Evolutionary conservation across 306 rosid species (phyloP).

Genomic region (Dicorynia guianensis): DNA sequence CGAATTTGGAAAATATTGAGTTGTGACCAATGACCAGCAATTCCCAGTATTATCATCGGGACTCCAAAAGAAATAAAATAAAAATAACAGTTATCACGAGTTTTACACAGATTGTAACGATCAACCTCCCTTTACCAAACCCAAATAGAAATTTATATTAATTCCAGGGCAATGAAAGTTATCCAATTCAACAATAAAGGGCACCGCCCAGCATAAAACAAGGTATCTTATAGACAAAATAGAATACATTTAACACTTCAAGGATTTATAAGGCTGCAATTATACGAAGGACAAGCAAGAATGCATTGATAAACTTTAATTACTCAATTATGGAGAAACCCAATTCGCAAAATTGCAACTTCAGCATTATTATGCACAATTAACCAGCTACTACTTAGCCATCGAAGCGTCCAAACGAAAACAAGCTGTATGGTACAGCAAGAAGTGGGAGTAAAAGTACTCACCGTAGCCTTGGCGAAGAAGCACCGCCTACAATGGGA

Average conservation of each 20-base stretch:
- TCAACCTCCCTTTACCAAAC: neutral
- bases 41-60: neutral
- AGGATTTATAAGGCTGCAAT: neutral
- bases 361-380: neutral
- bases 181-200: slow-evolving; percentile 17
- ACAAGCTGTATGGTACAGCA: neutral
- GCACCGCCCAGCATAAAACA: neutral
- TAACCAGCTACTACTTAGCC: neutral
- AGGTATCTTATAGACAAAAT: neutral
- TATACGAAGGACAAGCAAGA: slow-evolving; percentile 1
- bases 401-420: neutral
- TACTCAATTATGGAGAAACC: slow-evolving; percentile 3
- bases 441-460: slow-evolving; percentile 9
- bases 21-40: neutral
- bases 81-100: neutral
- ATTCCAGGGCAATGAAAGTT: neutral
- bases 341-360: slow-evolving; percentile 40
- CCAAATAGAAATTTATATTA: too few relatives aligned
- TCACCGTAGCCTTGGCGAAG: slow-evolving; percentile 72
- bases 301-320: neutral
- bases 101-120: neutral
- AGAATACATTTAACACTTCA: neutral
- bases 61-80: neutral
- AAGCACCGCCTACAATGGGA: slow-evolving; percentile 56
- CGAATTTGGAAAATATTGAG: neutral